These are phyloP conservation scores for Coemansia sp. DNA, from an alignment of 192 early-diverging fungal genomes.

Conservation along the genomic window DNA sequence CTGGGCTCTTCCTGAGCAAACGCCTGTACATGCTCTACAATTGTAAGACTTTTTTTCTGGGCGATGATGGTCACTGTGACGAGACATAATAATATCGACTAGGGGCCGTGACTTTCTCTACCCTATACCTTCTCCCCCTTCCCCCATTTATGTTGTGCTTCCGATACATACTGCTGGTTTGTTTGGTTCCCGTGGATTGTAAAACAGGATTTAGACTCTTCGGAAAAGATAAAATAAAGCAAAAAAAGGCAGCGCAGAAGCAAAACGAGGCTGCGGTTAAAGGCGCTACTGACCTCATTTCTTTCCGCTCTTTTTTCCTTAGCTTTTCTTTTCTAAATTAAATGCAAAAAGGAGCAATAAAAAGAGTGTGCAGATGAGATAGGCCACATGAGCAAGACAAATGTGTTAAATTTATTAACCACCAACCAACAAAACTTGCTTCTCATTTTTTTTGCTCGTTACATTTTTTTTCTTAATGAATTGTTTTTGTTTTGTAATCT, in stretches of 20 bases:
- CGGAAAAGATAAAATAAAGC: background rate
- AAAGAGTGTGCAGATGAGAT: constrained; percentile 4
- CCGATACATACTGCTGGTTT: background rate
- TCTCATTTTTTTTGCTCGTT: background rate
- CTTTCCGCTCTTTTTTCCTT: background rate
- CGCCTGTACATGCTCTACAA: background rate
- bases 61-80: background rate
- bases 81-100: background rate
- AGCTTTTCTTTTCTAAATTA: constrained; percentile 6
- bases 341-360: constrained; percentile 7
- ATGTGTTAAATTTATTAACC: constrained; percentile 1
- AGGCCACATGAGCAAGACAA: constrained; percentile 4
- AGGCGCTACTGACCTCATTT: background rate
- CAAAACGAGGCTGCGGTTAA: background rate
- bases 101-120: background rate
- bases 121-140: background rate
- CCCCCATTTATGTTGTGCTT: background rate
- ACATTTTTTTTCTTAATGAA: no score
- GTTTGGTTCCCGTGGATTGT: background rate
- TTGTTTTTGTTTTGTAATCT: background rate
- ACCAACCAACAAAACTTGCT: background rate
- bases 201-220: background rate
- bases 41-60: background rate
- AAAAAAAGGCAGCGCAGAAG: background rate
- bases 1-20: background rate